phyloP scores from a whole-genome alignment of 768 basidiomycete genomes.

The Calocybe cyanea region DNA sequence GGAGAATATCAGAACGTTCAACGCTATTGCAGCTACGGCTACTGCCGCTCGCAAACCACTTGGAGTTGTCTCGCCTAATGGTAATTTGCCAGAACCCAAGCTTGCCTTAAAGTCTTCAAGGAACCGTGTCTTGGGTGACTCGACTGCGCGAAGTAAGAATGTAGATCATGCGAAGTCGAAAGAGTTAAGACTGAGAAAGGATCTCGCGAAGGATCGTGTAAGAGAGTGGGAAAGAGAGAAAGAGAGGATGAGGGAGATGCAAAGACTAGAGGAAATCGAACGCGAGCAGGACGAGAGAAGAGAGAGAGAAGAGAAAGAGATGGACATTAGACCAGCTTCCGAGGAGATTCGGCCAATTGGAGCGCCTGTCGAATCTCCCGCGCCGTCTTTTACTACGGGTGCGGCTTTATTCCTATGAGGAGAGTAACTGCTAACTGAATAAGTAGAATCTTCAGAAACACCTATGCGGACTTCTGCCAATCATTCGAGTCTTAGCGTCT shows the following conservation, averaged over 20 bases:
- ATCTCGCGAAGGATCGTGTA: conserved; percentile 36
- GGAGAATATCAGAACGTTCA: conserved; percentile 35
- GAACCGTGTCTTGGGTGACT: conserved; percentile 33
- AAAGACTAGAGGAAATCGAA: conserved; percentile 53
- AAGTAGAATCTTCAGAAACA: conserved; percentile 5
- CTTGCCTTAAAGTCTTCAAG: conserved; percentile 14
- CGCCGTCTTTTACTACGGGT: conserved; percentile 13
- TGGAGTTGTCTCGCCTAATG: conserved; percentile 22
- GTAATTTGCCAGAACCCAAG: conserved; percentile 18
- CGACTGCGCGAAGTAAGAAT: conserved; percentile 30
- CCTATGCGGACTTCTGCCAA: conserved; percentile 18
- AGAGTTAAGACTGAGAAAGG: conserved; percentile 6
- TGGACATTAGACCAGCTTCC: conserved; percentile 20
- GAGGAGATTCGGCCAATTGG: conserved; percentile 9
- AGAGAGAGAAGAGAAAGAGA: conserved; percentile 32
- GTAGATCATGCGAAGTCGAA: conserved; percentile 12
- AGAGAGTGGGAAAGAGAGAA: conserved; percentile 65
- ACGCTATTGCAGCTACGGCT: conserved; percentile 16
- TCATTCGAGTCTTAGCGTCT: conserved; percentile 31
- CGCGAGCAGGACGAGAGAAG: conserved; percentile 43
- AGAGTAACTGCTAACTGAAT: not conserved
- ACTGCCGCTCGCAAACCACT: conserved; percentile 29
- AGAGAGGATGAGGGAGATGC: conserved; percentile 67
- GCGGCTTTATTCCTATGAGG: not conserved
- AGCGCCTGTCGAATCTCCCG: conserved; percentile 4